Evolutionary conservation across 2,329 filamentous ascomycete genomes (phyloP).

Genomic region (Aspergillus latus): DNA sequence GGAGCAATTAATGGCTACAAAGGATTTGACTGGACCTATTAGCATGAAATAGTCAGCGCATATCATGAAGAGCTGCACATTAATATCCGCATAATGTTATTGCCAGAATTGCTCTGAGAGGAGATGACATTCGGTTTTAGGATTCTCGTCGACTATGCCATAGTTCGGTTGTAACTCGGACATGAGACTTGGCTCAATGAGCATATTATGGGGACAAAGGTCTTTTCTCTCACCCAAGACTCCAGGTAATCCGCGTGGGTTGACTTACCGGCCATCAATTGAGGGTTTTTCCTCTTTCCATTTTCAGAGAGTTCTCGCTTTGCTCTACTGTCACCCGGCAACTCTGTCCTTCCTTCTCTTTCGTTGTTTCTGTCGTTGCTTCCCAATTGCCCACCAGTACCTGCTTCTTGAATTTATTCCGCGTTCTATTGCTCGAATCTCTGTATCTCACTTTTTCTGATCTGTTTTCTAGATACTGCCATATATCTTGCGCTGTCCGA

Average conservation of each 20-base stretch:
- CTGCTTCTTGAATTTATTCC: constrained; percentile 8
- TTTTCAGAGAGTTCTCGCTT: constrained; percentile 8
- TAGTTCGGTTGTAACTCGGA: no score
- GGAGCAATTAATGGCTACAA: neutral
- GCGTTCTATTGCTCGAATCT: constrained; percentile 15
- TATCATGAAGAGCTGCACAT: neutral
- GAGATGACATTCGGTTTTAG: no score
- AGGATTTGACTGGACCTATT: neutral
- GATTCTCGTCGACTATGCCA: no score
- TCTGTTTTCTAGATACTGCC: constrained; percentile 21
- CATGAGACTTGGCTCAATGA: no score
- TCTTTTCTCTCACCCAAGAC: neutral
- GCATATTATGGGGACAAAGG: neutral
- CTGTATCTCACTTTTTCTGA: constrained; percentile 23
- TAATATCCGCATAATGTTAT: neutral
- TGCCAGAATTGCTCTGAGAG: no score
- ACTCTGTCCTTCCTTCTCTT: constrained; percentile 6
- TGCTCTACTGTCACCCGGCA: neutral
- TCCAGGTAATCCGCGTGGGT: neutral
- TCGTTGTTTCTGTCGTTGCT: constrained; percentile 19
- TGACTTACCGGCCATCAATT: neutral
- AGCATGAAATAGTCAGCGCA: neutral
- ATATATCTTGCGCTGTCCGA: neutral
- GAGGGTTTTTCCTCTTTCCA: neutral
- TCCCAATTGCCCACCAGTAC: constrained; percentile 15